Conservation (phyloP, 768 basidiomycete species). For the Lentinula aciculospora region DNA sequence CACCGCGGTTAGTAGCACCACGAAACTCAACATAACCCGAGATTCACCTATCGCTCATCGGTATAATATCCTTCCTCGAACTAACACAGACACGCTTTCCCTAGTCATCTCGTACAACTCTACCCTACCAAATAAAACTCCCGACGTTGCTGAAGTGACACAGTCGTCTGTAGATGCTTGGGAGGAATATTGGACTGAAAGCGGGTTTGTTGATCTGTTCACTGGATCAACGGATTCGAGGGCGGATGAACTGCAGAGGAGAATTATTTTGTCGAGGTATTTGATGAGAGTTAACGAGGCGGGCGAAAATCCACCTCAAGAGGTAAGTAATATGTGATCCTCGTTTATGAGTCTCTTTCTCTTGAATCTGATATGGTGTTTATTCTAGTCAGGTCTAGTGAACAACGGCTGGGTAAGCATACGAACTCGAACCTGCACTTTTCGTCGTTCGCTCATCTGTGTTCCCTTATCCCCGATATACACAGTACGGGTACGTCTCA, state of each 20-base stretch:
- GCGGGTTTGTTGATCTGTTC: constrained; percentile 48
- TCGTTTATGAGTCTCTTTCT: not conserved
- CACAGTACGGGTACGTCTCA: constrained; percentile 30
- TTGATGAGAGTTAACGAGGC: constrained; percentile 56
- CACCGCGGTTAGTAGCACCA: constrained; percentile 36
- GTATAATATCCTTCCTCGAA: constrained; percentile 36
- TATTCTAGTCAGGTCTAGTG: constrained; percentile 45
- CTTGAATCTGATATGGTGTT: too few relatives aligned
- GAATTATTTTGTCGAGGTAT: constrained; percentile 52
- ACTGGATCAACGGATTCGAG: constrained; percentile 43
- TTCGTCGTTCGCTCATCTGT: not conserved
- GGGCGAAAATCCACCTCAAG: constrained; percentile 50
- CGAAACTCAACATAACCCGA: constrained; percentile 28
- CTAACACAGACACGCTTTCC: constrained; percentile 22
- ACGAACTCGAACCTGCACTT: not conserved
- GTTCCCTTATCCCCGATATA: not conserved
- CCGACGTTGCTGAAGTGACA: constrained; percentile 19
- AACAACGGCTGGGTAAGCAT: constrained; percentile 52
- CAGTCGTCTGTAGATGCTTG: constrained; percentile 33
- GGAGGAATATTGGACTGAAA: constrained; percentile 41
- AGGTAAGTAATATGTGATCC: constrained; percentile 35
- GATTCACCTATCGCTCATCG: constrained; percentile 39
- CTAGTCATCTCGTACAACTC: constrained; percentile 30
- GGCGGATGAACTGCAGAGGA: constrained; percentile 49
- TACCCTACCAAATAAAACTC: constrained; percentile 11